phyloP scores from a whole-genome alignment of 2,329 filamentous ascomycete species.

The Microcyclosporella mali region DNA sequence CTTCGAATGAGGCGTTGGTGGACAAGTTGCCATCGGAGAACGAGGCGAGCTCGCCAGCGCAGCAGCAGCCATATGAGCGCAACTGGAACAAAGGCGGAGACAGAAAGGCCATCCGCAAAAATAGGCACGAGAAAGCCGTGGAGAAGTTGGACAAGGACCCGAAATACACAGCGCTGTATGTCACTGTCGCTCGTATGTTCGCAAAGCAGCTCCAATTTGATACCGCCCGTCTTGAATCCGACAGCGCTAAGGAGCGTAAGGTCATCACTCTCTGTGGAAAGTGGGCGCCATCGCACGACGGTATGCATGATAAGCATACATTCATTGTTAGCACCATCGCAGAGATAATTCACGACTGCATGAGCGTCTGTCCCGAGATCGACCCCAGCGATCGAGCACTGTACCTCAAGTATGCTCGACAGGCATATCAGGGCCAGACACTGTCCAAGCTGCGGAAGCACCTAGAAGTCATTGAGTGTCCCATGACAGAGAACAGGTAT shows the following conservation, averaged over 20 bases:
- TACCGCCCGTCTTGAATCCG: constrained; percentile 36
- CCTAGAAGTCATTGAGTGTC: constrained; percentile 49
- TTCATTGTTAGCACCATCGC: constrained; percentile 53
- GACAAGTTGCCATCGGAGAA: no score
- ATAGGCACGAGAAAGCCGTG: constrained; percentile 40
- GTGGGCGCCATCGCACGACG: constrained; percentile 52
- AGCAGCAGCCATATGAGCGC: constrained; percentile 12
- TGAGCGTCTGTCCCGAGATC: constrained; percentile 30
- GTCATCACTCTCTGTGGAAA: constrained; percentile 53
- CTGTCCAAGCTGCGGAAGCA: constrained; percentile 49
- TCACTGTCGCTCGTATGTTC: constrained; percentile 51
- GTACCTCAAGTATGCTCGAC: constrained; percentile 51
- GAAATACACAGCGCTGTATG: constrained; percentile 48
- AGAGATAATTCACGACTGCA: constrained; percentile 47
- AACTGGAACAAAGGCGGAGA: constrained; percentile 21
- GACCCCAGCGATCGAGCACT: constrained; percentile 37
- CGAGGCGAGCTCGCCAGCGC: no score
- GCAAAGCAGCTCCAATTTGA: constrained; percentile 50
- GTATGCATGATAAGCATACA: constrained; percentile 55
- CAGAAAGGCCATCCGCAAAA: constrained; percentile 30
- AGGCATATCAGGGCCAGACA: constrained; percentile 44
- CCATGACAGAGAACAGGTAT: constrained; percentile 44
- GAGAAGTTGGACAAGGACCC: constrained; percentile 38
- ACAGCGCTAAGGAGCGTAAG: constrained; percentile 37
- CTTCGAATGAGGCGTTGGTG: no score